Conservation (phyloP, 106 monocot genomes). For the Narthecium ossifragum region DNA sequence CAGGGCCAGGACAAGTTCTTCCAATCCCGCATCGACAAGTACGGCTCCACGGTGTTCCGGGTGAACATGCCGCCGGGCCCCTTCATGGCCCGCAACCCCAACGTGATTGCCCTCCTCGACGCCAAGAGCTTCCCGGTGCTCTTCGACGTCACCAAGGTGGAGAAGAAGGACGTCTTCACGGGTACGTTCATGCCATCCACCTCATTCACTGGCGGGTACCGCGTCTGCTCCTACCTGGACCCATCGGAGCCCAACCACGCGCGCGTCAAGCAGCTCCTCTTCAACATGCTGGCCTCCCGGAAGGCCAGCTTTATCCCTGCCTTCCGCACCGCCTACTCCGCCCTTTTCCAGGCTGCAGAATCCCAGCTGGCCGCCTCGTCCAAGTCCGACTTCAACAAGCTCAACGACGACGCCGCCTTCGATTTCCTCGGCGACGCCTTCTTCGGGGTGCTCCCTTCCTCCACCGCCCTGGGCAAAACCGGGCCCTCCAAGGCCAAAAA, state of each 20-base stretch:
- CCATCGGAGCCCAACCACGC: slow-evolving; percentile 45
- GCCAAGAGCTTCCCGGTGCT: slow-evolving; percentile 47
- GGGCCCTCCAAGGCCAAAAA: slow-evolving; percentile 15
- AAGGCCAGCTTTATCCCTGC: slow-evolving; percentile 26
- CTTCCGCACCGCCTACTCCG: slow-evolving; percentile 26
- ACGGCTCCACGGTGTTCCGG: slow-evolving; percentile 46
- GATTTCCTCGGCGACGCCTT: slow-evolving; percentile 35
- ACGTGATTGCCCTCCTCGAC: slow-evolving; percentile 36
- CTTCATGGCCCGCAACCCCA: slow-evolving; percentile 34
- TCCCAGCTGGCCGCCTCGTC: slow-evolving; percentile 7
- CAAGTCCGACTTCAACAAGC: slow-evolving; percentile 33
- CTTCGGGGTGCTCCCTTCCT: slow-evolving; percentile 20
- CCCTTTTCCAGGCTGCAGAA: slow-evolving; percentile 30
- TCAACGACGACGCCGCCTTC: slow-evolving; percentile 29
- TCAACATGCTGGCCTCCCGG: slow-evolving; percentile 26
- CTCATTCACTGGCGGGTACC: slow-evolving; percentile 41
- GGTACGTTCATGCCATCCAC: slow-evolving; percentile 49
- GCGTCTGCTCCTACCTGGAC: slow-evolving; percentile 59
- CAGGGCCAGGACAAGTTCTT: slow-evolving; percentile 36
- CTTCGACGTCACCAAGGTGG: slow-evolving; percentile 45
- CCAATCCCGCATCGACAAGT: slow-evolving; percentile 14
- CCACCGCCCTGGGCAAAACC: slow-evolving; percentile 1
- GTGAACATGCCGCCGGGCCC: slow-evolving; percentile 50
- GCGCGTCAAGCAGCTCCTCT: slow-evolving; percentile 32
- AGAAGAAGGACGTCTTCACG: slow-evolving; percentile 36